Conservation (phyloP, 257 asterid genomes). For the Solanum habrochaites region DNA sequence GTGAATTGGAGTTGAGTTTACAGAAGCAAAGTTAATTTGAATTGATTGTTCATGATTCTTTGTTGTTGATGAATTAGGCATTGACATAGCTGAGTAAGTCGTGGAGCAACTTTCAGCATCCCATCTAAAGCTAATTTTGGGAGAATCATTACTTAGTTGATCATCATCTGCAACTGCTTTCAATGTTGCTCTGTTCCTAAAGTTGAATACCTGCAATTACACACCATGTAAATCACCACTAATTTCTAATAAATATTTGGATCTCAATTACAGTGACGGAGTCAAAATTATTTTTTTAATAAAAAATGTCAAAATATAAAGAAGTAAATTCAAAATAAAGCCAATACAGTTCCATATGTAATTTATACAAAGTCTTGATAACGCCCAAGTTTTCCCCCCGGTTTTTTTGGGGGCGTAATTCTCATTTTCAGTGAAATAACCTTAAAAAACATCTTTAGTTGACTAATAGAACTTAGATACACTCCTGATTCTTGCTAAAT, state of each 20-base stretch:
- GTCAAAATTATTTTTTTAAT: no score
- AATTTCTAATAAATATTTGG: not conserved
- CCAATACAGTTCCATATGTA: no score
- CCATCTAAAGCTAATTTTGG: constrained; percentile 80
- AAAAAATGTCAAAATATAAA: no score
- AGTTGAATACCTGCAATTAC: constrained; percentile 38
- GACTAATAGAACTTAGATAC: no score
- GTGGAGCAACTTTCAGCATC: constrained; percentile 69
- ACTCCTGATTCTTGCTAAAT: no score
- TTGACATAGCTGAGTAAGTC: constrained; percentile 21
- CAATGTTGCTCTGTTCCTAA: constrained; percentile 29
- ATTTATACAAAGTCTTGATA: no score
- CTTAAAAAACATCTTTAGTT: no score
- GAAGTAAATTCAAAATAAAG: no score
- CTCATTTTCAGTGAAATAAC: no score
- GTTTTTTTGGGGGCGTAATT: no score
- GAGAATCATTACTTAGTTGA: constrained; percentile 57
- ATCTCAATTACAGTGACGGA: not conserved
- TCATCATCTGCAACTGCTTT: constrained; percentile 47
- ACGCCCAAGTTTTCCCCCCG: no score
- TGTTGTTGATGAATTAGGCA: not conserved
- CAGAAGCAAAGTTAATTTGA: constrained; percentile 12
- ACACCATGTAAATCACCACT: not conserved
- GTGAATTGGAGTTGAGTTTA: constrained; percentile 31
- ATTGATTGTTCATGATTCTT: constrained; percentile 10